phyloP scores from a whole-genome alignment of 176 grass and related monocot species.

The Raddia guianensis region DNA sequence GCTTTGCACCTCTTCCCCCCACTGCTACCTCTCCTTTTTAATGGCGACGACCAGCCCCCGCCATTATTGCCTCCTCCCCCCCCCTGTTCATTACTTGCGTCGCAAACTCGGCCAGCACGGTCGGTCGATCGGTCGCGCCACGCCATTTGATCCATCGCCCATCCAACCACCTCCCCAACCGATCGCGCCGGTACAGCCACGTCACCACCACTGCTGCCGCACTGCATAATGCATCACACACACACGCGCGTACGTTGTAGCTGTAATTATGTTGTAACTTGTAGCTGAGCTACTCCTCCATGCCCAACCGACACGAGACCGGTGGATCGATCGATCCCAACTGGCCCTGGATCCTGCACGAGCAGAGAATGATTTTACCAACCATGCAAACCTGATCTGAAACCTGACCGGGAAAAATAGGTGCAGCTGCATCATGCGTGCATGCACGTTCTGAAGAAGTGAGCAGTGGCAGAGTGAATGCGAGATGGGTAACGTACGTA shows the following conservation, averaged over 20 bases:
- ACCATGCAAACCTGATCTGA: too few species aligned
- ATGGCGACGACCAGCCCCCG: background rate
- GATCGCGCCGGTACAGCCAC: background rate
- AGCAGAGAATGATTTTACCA: too few species aligned
- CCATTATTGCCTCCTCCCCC: conserved; percentile 8
- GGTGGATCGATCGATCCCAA: background rate
- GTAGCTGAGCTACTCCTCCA: background rate
- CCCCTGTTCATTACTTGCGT: background rate
- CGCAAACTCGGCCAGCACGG: conserved; percentile 12
- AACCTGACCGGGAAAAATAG: too few species aligned
- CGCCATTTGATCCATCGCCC: conserved; percentile 31
- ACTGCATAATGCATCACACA: too few species aligned
- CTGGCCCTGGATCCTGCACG: too few species aligned
- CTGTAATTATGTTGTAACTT: too few species aligned
- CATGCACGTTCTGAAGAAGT: too few species aligned
- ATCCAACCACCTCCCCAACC: conserved; percentile 40
- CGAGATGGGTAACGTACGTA: too few species aligned
- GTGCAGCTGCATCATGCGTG: too few species aligned
- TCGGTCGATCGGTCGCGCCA: conserved; percentile 10
- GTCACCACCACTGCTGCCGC: background rate
- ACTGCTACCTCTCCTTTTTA: background rate
- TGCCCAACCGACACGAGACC: conserved; percentile 1
- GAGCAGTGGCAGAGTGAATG: too few species aligned
- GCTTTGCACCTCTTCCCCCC: background rate
- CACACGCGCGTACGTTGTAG: too few species aligned